phyloP scores from a whole-genome alignment of 2,329 filamentous ascomycete species.

The Dothiorella sarmentorum region DNA sequence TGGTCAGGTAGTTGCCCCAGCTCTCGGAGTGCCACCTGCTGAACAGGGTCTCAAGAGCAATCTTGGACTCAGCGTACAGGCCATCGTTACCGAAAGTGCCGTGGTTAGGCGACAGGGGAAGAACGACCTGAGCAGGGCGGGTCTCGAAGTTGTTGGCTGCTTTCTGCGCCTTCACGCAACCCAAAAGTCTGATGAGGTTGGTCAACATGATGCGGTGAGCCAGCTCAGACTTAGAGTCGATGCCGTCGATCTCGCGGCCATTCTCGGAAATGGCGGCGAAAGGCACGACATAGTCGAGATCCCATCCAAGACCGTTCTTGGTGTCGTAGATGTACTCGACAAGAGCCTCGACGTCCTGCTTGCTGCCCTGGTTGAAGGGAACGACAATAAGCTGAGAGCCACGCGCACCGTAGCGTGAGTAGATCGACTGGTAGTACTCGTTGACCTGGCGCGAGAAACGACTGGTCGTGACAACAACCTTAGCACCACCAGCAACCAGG shows the following conservation, averaged over 20 bases:
- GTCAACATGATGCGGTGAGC: slow-evolving; percentile 99
- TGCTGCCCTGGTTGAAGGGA: slow-evolving; percentile 98
- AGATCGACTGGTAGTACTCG: slow-evolving; percentile 99
- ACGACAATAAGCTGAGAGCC: slow-evolving; percentile 97
- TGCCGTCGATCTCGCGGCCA: slow-evolving; percentile 91
- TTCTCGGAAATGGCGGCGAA: slow-evolving; percentile 98
- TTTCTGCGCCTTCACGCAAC: slow-evolving; percentile 88
- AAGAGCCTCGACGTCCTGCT: slow-evolving; percentile 93
- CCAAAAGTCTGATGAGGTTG: slow-evolving; percentile 87
- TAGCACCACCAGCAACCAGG: slow-evolving; percentile 91
- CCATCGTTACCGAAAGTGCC: slow-evolving; percentile 97
- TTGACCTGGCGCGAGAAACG: slow-evolving; percentile 96
- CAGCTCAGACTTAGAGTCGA: slow-evolving; percentile 96
- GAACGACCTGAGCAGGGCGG: slow-evolving; percentile 90
- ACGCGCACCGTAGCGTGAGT: slow-evolving; percentile 86
- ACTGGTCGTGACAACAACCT: slow-evolving; percentile 94
- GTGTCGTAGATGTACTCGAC: slow-evolving; percentile 94
- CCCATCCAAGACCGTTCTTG: slow-evolving; percentile 97
- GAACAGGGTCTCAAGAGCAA: slow-evolving; percentile 94
- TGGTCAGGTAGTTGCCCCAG: slow-evolving; percentile 96
- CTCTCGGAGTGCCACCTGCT: slow-evolving; percentile 97
- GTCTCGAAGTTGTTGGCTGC: slow-evolving; percentile 84
- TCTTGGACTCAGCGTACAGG: slow-evolving; percentile 97
- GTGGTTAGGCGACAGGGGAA: slow-evolving; percentile 95
- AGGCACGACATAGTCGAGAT: slow-evolving; percentile 91